These are phyloP conservation scores for Aphanomyces cochlioides DNA, from an alignment of 352 stramenopile species.

Conservation along the genomic window DNA sequence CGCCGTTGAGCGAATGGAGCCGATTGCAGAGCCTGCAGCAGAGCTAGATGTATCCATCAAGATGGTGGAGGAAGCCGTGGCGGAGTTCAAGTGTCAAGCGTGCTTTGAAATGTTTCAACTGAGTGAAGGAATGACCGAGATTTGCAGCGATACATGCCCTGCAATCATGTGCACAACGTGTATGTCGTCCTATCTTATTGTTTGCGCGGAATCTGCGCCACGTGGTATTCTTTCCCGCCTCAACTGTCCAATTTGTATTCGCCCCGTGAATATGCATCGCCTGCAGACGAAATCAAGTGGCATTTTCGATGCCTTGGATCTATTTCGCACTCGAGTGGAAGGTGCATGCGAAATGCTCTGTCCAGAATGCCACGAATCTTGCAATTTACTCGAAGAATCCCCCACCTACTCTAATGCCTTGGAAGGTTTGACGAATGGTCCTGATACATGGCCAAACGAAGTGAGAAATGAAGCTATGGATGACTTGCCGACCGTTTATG, in stretches of 20 bases:
- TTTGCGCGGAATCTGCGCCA: background rate
- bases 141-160: slow-evolving; percentile 21
- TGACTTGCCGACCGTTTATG: background rate
- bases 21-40: background rate
- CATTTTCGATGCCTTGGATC: slow-evolving; percentile 6
- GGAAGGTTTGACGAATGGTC: background rate
- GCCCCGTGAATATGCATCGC: slow-evolving; percentile 29
- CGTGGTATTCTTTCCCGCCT: slow-evolving; percentile 6
- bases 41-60: background rate
- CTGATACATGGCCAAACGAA: background rate
- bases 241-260: slow-evolving; percentile 22
- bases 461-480: background rate
- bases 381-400: slow-evolving; percentile 1
- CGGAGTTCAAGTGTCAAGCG: slow-evolving; percentile 32
- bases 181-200: slow-evolving; percentile 15
- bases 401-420: background rate
- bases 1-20: background rate
- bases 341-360: slow-evolving; percentile 22
- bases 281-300: background rate
- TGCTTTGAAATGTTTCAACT: slow-evolving; percentile 15
- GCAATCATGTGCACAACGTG: slow-evolving; percentile 22
- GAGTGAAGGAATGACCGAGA: background rate
- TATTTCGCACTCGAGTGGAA: slow-evolving; percentile 23
- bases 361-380: slow-evolving; percentile 24
- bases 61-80: background rate